Evolutionary conservation across 441 rosid genomes (phyloP).

Genomic region (Sinapis alba): DNA sequence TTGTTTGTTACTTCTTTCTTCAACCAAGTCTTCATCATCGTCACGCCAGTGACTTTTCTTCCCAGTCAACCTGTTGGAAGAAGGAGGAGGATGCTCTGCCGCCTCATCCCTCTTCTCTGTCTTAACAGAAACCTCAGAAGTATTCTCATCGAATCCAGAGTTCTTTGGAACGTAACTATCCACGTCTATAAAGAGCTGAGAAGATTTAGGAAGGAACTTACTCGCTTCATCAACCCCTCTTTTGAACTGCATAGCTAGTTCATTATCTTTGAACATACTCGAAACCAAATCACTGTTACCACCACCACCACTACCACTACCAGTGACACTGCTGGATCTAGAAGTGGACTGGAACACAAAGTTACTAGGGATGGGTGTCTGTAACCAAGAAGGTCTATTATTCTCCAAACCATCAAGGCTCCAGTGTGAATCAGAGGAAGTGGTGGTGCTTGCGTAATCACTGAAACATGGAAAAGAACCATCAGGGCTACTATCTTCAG

Average conservation of each 20-base stretch:
- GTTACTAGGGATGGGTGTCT: constrained; percentile 37
- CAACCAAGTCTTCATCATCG: constrained; percentile 22
- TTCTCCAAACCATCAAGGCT: constrained; percentile 37
- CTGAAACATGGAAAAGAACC: constrained; percentile 38
- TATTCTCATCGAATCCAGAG: constrained; percentile 37
- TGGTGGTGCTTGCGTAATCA: constrained; percentile 36
- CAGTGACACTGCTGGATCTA: constrained; percentile 10
- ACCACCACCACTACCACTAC: neutral
- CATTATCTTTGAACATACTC: constrained; percentile 49
- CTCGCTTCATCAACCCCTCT: constrained; percentile 82
- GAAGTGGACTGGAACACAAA: constrained; percentile 31
- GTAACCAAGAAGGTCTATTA: constrained; percentile 27
- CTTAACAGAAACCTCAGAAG: constrained; percentile 12
- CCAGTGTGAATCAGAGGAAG: constrained; percentile 36
- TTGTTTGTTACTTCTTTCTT: constrained; percentile 42
- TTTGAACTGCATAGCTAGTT: constrained; percentile 65
- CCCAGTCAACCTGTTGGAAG: constrained; percentile 22
- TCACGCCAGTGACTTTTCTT: constrained; percentile 37
- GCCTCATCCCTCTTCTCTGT: constrained; percentile 33
- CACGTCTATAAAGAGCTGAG: constrained; percentile 47
- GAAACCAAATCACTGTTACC: constrained; percentile 29
- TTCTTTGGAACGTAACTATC: constrained; percentile 30
- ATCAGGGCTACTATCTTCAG: constrained; percentile 36
- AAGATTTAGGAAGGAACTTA: constrained; percentile 71
- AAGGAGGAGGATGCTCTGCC: constrained; percentile 28